phyloP scores from a whole-genome alignment of 2,329 filamentous ascomycete species.

The Lecanicillium sp. region DNA sequence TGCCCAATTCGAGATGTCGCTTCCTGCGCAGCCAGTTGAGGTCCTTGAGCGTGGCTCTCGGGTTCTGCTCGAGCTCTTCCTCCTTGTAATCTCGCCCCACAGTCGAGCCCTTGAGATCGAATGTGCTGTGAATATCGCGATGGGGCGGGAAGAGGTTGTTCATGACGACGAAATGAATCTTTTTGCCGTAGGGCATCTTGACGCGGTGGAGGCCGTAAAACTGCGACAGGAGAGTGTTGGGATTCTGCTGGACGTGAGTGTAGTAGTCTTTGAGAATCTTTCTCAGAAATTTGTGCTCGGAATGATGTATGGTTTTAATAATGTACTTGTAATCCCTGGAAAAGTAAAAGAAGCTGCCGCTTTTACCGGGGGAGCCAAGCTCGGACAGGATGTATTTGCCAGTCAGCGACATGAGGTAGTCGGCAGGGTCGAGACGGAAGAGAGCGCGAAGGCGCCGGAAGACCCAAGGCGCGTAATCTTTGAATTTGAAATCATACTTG shows the following conservation, averaged over 20 bases:
- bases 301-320: slow-evolving; percentile 98
- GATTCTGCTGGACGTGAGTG: slow-evolving; percentile 83
- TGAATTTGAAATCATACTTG: slow-evolving; percentile 99
- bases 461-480: slow-evolving; percentile 99
- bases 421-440: slow-evolving; percentile 90
- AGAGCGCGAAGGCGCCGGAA: slow-evolving; percentile 84
- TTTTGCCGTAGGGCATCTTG: slow-evolving; percentile 96
- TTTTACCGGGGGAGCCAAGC: slow-evolving; percentile 93
- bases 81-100: slow-evolving; percentile 88
- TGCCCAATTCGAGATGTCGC: slow-evolving; percentile 79
- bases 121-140: slow-evolving; percentile 93
- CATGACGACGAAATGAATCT: slow-evolving; percentile 99
- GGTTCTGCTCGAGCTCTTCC: slow-evolving; percentile 80
- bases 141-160: slow-evolving; percentile 98
- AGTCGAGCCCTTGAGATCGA: slow-evolving; percentile 94
- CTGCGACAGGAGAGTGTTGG: slow-evolving; percentile 93
- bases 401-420: slow-evolving; percentile 96
- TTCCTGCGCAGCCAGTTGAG: slow-evolving; percentile 91
- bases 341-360: slow-evolving; percentile 99
- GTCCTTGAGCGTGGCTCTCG: slow-evolving; percentile 89
- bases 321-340: slow-evolving; percentile 99
- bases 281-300: slow-evolving; percentile 81
- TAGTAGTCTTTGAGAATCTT: slow-evolving; percentile 90
- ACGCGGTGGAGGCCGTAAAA: slow-evolving; percentile 97
- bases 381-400: slow-evolving; percentile 99